Conservation (phyloP, 805 yeast species). For the Torulaspora quercuum region DNA sequence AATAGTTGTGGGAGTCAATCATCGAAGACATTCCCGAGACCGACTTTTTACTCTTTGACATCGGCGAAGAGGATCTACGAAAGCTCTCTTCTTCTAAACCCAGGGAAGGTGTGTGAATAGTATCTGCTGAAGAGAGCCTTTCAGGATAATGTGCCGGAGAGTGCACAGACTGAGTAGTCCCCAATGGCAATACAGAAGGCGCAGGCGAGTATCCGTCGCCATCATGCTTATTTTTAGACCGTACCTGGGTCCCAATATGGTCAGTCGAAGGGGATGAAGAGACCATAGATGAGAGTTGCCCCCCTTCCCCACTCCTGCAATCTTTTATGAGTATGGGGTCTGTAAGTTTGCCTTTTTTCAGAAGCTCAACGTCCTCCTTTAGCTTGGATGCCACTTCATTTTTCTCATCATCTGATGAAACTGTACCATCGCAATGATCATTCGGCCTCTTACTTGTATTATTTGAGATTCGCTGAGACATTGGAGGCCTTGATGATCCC, state of each 20-base stretch:
- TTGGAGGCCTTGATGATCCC: too few species aligned
- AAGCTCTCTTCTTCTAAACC: conserved; percentile 1
- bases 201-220: conserved; percentile 1
- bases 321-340: conserved; percentile 11
- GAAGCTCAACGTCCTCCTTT: conserved; percentile 13
- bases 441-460: too few species aligned
- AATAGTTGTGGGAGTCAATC: conserved; percentile 10
- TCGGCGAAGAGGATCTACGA: conserved; percentile 8
- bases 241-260: background rate
- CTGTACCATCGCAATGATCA: too few species aligned
- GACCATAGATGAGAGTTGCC: background rate
- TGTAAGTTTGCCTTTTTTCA: conserved; percentile 8
- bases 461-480: too few species aligned
- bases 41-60: conserved; percentile 7
- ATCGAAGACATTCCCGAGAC: conserved; percentile 6
- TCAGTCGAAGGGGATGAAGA: conserved; percentile 2
- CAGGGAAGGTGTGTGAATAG: conserved; percentile 2
- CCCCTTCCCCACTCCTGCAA: background rate
- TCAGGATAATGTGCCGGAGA: background rate
- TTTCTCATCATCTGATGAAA: too few species aligned
- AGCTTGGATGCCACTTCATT: too few species aligned
- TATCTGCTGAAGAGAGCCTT: conserved; percentile 4
- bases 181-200: background rate
- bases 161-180: background rate
- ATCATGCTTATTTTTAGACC: background rate